Evolutionary conservation across 257 asterid species (phyloP), one percentile per base, ranked within the genome.

Genomic region (Verbena officinalis): DNA sequence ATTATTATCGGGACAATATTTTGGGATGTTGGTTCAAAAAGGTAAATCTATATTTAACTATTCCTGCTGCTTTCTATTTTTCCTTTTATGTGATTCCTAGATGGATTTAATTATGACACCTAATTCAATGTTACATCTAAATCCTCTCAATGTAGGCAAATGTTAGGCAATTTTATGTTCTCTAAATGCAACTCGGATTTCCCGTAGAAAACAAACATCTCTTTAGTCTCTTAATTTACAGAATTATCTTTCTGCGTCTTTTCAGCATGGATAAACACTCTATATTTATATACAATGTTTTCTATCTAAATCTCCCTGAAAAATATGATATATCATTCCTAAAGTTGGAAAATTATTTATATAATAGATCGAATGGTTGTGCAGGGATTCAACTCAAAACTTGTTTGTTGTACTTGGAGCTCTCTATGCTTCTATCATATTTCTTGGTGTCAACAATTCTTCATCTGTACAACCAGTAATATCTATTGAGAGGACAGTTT

Each of bases 391-490:
- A 2, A 78, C 91, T 31, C 84, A 82, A 70, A 79, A 80, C 68
- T 70, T 90, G 70, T 75, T 79, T 51, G 89, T 86, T 23, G 87
- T 90, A 55, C 72, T 86, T 86, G 96, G 97, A 67, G 90, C 97
- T 3, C 82, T 90, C 31, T 90, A 88, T 73, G 44, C 95, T 72
- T 57, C 97, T 15, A 81, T 70, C 61, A 30, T 90, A 71, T 90
- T 90, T 78, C 93, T 90, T 55, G 97, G 97, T 69, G 85, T 90
- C 62, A 90, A 88, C 66, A 90, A 88, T 76, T 73, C 95, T 42
- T 85, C 97, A 14, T 90, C 96, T 36, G 97, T 91, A 44, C 97
- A 91, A 72, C 97, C 97, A 30, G 65, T 91, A 45, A 71, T 88
- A 68, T 75, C 95, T 59, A 84, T 84, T 59, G 96, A 86, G 80